A percentile compares a stretch with the other conserved stretches of the same genome.
Conservation (phyloP, 306 rosid species). For the Malus sieversii region DNA sequence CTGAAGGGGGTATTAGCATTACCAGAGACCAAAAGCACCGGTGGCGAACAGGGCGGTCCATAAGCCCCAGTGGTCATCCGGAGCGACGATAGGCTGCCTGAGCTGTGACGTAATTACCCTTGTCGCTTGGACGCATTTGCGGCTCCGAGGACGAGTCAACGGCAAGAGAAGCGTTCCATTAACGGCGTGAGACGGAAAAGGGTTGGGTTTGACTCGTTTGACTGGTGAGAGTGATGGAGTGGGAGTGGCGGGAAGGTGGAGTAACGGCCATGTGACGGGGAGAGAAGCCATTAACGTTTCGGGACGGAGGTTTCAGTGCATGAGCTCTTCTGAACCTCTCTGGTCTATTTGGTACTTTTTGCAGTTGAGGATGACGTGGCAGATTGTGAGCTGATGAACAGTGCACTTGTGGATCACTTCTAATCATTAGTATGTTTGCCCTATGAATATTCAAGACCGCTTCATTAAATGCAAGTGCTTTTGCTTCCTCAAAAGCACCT, state of each 20-base stretch:
- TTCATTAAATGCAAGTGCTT: too few relatives aligned
- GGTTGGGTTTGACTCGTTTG: not conserved
- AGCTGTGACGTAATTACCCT: conserved; percentile 20
- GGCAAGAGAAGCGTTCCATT: not conserved
- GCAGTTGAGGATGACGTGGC: not conserved
- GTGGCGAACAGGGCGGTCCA: conserved; percentile 21
- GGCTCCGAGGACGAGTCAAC: not conserved
- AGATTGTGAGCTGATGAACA: not conserved
- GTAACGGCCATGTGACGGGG: not conserved
- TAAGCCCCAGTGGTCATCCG: conserved; percentile 41
- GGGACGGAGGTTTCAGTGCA: not conserved
- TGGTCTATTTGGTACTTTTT: not conserved
- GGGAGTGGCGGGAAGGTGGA: conserved; percentile 2
- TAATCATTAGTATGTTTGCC: too few relatives aligned
- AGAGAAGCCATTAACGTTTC: conserved; percentile 9
- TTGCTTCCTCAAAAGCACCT: too few relatives aligned
- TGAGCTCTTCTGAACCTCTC: not conserved
- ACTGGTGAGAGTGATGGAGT: not conserved
- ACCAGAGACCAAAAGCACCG: too few relatives aligned
- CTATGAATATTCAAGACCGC: too few relatives aligned
- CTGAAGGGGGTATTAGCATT: too few relatives aligned
- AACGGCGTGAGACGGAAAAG: not conserved
- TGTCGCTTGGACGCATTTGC: not conserved
- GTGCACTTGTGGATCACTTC: not conserved
- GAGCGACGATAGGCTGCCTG: conserved; percentile 26